Base-by-base conservation (phyloP, 495 filamentous ascomycete genomes). In the Platismatia glauca region DNA sequence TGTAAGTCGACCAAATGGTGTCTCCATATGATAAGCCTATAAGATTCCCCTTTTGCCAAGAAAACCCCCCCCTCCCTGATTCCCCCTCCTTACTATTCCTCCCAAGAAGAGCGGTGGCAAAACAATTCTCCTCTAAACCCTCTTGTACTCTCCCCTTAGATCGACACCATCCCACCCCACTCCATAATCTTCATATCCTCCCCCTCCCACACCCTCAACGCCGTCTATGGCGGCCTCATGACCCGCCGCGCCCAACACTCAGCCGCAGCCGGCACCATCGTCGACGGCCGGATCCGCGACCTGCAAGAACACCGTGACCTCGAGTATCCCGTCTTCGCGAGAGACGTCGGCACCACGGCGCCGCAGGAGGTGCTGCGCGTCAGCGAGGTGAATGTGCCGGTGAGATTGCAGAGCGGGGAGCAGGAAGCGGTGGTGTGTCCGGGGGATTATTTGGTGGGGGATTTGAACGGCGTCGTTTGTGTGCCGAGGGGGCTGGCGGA, bases 171-270 rank as follows among this genome's bases (percentile, higher is more conserved):
- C 29, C 81, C 81, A 8, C 55, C 72, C 4, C 78, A 75, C 27
- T 74, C 77, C 16, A 76, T 85, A 0, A 67, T 85, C 16, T 84
- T 85, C 64, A 78, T 85, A 24, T 84, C 82, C 7, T 78, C 77
- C 56, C 81, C 81, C 2, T 72, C 77, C 16, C 72, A 71, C 20
- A 75, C 75, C 33, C 73, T 79, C 44, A 85, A 82, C 57, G 83
- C 83, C 15, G 77, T 80, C 65, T 86, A 81, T 65, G 83, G 83
- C 29, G 82, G 83, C 2, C 71, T 86, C 13, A 85, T 86, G 82
- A 79, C 77, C 29, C 76, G 74, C 0, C 73, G 82, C 18, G 83
- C 83, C 24, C 67, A 77, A 59, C 72, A 71, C 55, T 66, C 66
- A 13, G 69, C 67, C 22, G 75, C 72, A 7, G 71, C 67, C 7